Conservation (phyloP, 1,139 yeast species). For the Saccharomyces pastorianus region DNA sequence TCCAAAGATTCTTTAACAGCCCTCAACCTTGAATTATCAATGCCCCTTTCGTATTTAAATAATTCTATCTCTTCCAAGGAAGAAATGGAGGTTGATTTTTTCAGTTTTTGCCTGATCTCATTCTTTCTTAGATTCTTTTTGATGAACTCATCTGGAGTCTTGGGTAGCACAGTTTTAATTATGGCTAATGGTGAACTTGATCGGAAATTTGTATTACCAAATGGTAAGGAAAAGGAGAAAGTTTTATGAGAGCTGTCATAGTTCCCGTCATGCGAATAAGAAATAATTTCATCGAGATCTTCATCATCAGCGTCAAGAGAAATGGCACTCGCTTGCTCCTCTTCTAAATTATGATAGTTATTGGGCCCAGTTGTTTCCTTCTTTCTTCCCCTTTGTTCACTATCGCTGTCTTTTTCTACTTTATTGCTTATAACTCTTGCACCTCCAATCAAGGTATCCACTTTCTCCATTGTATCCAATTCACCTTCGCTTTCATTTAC, state of each 20-base stretch:
- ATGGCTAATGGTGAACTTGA: constrained; percentile 3
- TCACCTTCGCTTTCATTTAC: not conserved
- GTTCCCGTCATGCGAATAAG: constrained; percentile 4
- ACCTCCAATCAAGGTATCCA: constrained; percentile 3
- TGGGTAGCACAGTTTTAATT: constrained; percentile 9
- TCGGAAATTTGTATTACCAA: constrained; percentile 32
- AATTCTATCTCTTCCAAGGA: constrained; percentile 58
- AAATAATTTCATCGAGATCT: constrained; percentile 8
- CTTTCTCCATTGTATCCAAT: not conserved
- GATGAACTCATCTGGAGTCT: constrained; percentile 11
- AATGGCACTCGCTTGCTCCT: not conserved
- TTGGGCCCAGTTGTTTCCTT: not conserved
- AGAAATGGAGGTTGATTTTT: constrained; percentile 49
- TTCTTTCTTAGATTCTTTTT: constrained; percentile 17
- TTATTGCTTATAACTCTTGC: not conserved
- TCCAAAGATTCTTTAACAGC: constrained; percentile 61
- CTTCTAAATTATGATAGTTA: not conserved
- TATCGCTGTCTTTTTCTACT: not conserved
- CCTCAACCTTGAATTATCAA: constrained; percentile 57
- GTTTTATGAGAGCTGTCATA: constrained; percentile 30
- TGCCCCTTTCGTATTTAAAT: constrained; percentile 48
- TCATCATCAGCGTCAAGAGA: constrained; percentile 5
- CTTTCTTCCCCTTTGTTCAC: not conserved
- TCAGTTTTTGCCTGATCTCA: constrained; percentile 40
- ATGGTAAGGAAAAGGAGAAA: constrained; percentile 39